Base-by-base conservation (phyloP, 2,329 filamentous ascomycete genomes). In the Raffaelea arxii region DNA sequence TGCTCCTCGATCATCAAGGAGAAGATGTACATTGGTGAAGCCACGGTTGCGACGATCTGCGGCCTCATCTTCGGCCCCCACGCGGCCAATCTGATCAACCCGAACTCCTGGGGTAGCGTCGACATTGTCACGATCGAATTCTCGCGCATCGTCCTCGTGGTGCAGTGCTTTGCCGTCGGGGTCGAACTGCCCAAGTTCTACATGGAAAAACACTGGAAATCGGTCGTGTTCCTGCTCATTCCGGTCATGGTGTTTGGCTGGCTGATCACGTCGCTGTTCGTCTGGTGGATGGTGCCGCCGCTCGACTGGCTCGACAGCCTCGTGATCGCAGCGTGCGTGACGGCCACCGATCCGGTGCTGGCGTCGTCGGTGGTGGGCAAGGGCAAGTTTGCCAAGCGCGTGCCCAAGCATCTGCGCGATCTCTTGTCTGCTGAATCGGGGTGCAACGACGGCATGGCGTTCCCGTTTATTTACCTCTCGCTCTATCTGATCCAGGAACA, bases 361-460 rank as follows among this genome's bases (percentile, higher is more conserved):
- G 92, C 92, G 24, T 97, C 92, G 14, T 98, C 92, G 16, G 92
- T 98, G 46, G 92, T 98, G 44, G 92, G 92, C 62, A 98, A 97
- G 70, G 92, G 92, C 58, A 98, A 98, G 66, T 98, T 98, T 59
- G 91, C 92, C 30, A 95, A 95, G 69, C 82, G 92, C 52, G 89
- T 98, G 4, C 92, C 92, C 21, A 97, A 96, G 71, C 92, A 98
- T 80, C 70, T 98, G 68, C 79, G 92, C 73, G 92, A 98, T 67
- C 62, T 98, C 44, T 72, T 98, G 12, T 98, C 92, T 4, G 90
- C 90, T 47, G 92, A 98, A 67, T 98, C 92, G 7, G 92, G 92
- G 25, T 98, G 92, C 69, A 98, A 98, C 74, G 92, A 98, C 63
- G 92, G 92, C 66, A 98, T 98, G 92, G 92, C 92, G 2, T 98